Evolutionary conservation across 2,329 filamentous ascomycete genomes (phyloP).

Genomic region (Escovopsis sp.): DNA sequence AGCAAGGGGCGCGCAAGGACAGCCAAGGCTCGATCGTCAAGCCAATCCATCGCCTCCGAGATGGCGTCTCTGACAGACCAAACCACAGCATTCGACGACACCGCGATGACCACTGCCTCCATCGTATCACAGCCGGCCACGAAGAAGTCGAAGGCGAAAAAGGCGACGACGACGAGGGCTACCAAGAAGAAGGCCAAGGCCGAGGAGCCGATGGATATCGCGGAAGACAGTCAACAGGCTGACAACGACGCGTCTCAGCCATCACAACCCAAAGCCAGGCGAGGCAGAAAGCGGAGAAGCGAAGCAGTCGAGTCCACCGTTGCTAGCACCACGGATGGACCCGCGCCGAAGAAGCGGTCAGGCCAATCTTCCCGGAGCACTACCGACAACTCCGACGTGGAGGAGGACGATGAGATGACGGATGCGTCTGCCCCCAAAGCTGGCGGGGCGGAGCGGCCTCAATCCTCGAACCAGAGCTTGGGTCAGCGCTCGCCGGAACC

Average conservation of each 20-base stretch:
- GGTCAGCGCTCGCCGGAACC: slow-evolving; percentile 28
- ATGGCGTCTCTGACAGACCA: slow-evolving; percentile 32
- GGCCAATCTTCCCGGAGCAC: slow-evolving; percentile 36
- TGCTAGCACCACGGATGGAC: slow-evolving; percentile 28
- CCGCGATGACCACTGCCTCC: slow-evolving; percentile 43
- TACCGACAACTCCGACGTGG: slow-evolving; percentile 24
- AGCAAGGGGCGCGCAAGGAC: slow-evolving; percentile 38
- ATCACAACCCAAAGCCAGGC: slow-evolving; percentile 21
- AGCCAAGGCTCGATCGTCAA: slow-evolving; percentile 52
- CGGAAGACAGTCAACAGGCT: slow-evolving; percentile 18
- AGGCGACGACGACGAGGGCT: slow-evolving; percentile 32
- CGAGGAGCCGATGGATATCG: slow-evolving; percentile 33
- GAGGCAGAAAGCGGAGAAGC: slow-evolving; percentile 50
- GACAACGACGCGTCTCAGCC: slow-evolving; percentile 3
- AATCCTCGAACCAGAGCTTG: slow-evolving; percentile 26
- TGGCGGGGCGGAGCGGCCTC: slow-evolving; percentile 23
- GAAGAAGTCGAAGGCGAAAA: slow-evolving; percentile 41
- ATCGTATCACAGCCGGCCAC: slow-evolving; percentile 43
- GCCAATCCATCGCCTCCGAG: slow-evolving; percentile 41
- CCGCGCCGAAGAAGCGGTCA: slow-evolving; percentile 44
- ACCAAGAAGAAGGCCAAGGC: slow-evolving; percentile 31
- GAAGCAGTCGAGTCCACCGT: slow-evolving; percentile 39
- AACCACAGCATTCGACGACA: slow-evolving; percentile 40
- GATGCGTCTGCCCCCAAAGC: slow-evolving; percentile 19
- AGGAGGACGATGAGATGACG: slow-evolving; percentile 26